Base-by-base conservation (phyloP, 495 filamentous ascomycete species). In the Aspergillus nidulans region DNA sequence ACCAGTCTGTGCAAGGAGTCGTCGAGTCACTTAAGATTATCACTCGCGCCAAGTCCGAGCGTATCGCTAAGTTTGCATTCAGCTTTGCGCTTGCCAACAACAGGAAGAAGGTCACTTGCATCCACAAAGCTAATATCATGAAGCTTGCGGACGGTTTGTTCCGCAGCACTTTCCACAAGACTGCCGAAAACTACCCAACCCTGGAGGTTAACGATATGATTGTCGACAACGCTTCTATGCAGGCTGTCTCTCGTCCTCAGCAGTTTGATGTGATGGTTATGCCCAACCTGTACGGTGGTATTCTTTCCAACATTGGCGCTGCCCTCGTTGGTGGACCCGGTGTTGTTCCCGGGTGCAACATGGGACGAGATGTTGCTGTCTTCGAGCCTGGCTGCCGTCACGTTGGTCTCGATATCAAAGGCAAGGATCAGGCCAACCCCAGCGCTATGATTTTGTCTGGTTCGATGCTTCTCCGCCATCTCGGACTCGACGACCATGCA, bases 101-200 rank as follows among this genome's bases (percentile, higher is more conserved):
- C 84, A 82, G 95, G 65, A 90, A 94, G 80, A 97, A 96, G 85
- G 90, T 97, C 24, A 97, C 92, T 58, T 96, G 91, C 75, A 96
- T 98, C 65, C 95, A 98, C 83, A 98, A 98, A 81, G 95, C 94
- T 68, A 98, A 97, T 80, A 98, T 98, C 78, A 98, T 98, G 94
- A 97, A 98, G 82, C 81, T 98, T 48, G 92, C 92, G 73, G 94
- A 97, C 66, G 94, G 94, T 77, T 86, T 98, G 55, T 98, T 98
- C 86, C 88, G 94, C 67, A 90, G 86, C 74, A 98, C 94, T 43
- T 94, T 97, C 83, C 88, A 95, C 76, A 83, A 85, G 62, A 85
- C 95, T 60, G 90, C 91, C 46, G 86, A 91, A 74, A 88, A 95
- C 67, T 97, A 92, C 74, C 91, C 94, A 42, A 92, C 90, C 28